Evolutionary conservation across 2,329 filamentous ascomycete genomes (phyloP), one percentile per base, ranked within the genome.

Genomic region (Aspergillus versicolor): DNA sequence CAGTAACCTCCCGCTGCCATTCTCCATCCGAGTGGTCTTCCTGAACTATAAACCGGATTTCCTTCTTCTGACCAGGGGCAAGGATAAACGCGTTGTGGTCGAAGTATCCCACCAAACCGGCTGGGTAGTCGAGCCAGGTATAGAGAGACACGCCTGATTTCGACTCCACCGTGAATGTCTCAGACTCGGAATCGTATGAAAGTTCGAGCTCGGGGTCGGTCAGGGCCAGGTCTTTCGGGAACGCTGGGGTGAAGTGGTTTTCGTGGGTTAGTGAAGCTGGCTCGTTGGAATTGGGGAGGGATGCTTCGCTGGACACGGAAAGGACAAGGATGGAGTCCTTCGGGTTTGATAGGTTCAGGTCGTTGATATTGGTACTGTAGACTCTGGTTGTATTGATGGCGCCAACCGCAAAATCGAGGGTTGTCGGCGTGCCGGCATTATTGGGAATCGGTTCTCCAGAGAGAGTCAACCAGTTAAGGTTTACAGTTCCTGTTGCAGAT

Each of bases 51-150:
- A 81, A 84, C 0, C 69, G 69, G 5, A 85, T 64, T 49, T 75
- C 70, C 62, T 73, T 79, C 47, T 70, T 72, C 66, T 80, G 72
- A 0, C 79, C 80, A 21, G 73, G 72, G 42, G 71, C 61, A 34
- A 85, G 63, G 65, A 79, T 76, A 58, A 85, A 85, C 0, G 76
- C 77, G 64, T 85, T 85, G 1, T 77, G 72, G 6, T 82, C 77
- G 58, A 85, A 86, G 34, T 76, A 76, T 0, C 82, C 72, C 9
- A 84, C 75, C 1, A 76, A 72, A 0, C 77, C 78, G 1, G 74
- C 69, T 1, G 81, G 81, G 56, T 82, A 79, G 52, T 82, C 81
- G 2, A 85, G 65, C 82, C 82, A 85, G 1, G 82, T 82, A 72
- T 81, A 84, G 4, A 81, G 73, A 3, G 81, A 80, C 0, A 82